Evolutionary conservation across 2,329 filamentous ascomycete genomes (phyloP).

Genomic region (Atkinsonella hypoxylon): DNA sequence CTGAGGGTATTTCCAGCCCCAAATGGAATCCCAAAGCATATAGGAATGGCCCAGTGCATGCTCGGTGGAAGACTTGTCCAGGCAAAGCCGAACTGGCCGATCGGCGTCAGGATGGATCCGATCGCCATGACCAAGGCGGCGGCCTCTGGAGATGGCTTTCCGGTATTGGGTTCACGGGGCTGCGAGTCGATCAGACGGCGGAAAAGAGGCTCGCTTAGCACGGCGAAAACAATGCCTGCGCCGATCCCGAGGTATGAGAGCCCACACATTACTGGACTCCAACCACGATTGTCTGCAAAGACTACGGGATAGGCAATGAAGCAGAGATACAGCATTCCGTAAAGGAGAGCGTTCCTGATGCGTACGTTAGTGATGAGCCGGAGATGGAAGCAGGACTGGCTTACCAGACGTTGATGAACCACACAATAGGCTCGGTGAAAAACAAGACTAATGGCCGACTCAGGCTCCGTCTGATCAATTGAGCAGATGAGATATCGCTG

Average conservation of each 20-base stretch:
- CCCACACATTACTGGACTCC: constrained; percentile 60
- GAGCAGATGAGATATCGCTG: constrained; percentile 47
- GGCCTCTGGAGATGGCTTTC: constrained; percentile 63
- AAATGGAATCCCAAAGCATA: constrained; percentile 68
- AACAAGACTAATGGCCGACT: constrained; percentile 67
- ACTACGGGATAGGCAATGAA: constrained; percentile 86
- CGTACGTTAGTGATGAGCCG: not conserved
- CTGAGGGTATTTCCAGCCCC: constrained; percentile 63
- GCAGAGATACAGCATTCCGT: constrained; percentile 78
- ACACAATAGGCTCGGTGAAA: constrained; percentile 68
- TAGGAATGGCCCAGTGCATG: constrained; percentile 70
- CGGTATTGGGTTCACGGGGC: constrained; percentile 61
- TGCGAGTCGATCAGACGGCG: constrained; percentile 69
- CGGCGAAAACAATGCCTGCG: constrained; percentile 49
- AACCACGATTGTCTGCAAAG: constrained; percentile 62
- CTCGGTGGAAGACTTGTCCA: constrained; percentile 71
- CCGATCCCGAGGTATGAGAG: constrained; percentile 63
- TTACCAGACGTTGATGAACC: constrained; percentile 56
- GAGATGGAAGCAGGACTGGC: constrained; percentile 10
- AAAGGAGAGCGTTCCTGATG: constrained; percentile 63
- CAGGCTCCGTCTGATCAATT: constrained; percentile 62
- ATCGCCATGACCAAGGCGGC: constrained; percentile 72
- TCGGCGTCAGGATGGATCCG: constrained; percentile 58
- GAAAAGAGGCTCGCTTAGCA: constrained; percentile 56
- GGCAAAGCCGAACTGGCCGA: constrained; percentile 74